phyloP scores from a whole-genome alignment of 176 grass and related monocot species.

The Cenchrus fungigraminus region DNA sequence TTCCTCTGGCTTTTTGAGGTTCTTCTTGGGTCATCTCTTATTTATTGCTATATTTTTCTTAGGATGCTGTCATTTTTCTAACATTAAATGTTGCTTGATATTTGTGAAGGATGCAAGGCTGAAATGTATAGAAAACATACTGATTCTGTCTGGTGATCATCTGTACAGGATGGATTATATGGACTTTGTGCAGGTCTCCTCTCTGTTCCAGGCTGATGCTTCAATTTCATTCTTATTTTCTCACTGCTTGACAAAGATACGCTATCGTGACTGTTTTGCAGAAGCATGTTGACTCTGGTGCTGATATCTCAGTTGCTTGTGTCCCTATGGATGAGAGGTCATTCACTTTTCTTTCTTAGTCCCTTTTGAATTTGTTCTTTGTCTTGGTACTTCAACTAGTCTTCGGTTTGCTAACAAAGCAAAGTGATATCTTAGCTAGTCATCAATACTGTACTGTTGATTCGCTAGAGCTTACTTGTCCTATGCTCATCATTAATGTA shows the following conservation, averaged over 20 bases:
- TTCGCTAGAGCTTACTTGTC: not conserved
- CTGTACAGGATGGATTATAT: slow-evolving; percentile 94
- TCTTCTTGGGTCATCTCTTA: not conserved
- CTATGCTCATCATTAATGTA: not conserved
- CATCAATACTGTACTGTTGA: not conserved
- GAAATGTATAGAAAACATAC: slow-evolving; percentile 73
- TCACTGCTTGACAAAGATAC: not conserved
- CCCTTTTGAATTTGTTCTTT: slow-evolving; percentile 3
- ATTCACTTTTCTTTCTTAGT: not conserved
- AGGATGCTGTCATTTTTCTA: not conserved
- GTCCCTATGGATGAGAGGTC: slow-evolving; percentile 80
- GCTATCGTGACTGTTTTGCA: slow-evolving; percentile 40
- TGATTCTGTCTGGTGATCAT: slow-evolving; percentile 88
- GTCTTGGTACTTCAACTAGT: not conserved
- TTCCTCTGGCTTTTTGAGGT: slow-evolving; percentile 93
- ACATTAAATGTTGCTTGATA: slow-evolving; percentile 27
- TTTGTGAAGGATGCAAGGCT: slow-evolving; percentile 67
- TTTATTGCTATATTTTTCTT: not conserved
- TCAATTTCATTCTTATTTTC: not conserved
- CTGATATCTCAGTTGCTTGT: slow-evolving; percentile 82
- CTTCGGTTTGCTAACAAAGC: not conserved
- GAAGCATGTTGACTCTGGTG: slow-evolving; percentile 72
- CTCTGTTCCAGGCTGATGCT: slow-evolving; percentile 16
- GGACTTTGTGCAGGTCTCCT: slow-evolving; percentile 81
- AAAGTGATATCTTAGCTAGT: not conserved